Base-by-base conservation (phyloP, 2,329 filamentous ascomycete species). In the Fusarium mexicanum region DNA sequence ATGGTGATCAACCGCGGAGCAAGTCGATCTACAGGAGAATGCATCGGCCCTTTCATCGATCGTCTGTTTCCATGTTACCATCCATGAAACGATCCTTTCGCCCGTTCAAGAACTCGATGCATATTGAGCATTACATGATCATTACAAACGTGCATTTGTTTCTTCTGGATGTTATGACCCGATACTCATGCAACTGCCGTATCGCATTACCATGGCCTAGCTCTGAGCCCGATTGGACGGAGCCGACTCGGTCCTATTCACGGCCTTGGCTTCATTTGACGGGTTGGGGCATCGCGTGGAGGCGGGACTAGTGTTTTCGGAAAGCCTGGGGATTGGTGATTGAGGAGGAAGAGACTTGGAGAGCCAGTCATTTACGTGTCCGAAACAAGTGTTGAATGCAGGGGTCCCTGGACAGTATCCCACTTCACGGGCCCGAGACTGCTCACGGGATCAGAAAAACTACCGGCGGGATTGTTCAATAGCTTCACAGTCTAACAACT, bases 391-490 rank as follows among this genome's bases (percentile, higher is more conserved):
- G 11, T 18, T 22, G 8, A 16, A 17, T 20, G n/a, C 61, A 61
- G n/a, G 61, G 61, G 29, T 20, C 41, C 61, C 61, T 46, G 35
- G 54, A 6, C 13, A 14, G 17, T 20, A 37, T 58, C 40, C 60
- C 60, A 62, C 60, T 62, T 58, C n/a, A 58, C 12, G 60, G 20
- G 22, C 6, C 61, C 61, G 54, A 44, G 20, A 16, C 11, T 17
- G 35, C 22, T 61, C 54, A 47, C 61, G 61, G 54, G 61, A 48
- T 31, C 29, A 61, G 43, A 48, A 64, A 60, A 61, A 60, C 24
- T 41, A 8, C 61, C 35, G 43, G 53, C 0, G n/a, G 16, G 3
- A 5, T n/a, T 20, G 22, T 20, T 55, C 29, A 9, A 37, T 2
- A 16, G 29, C 20, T n/a, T 31, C 43, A 20, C 4, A 5, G 12